Evolutionary conservation across 352 stramenopile genomes (phyloP).

Genomic region (Globisporangium heterothallicum): DNA sequence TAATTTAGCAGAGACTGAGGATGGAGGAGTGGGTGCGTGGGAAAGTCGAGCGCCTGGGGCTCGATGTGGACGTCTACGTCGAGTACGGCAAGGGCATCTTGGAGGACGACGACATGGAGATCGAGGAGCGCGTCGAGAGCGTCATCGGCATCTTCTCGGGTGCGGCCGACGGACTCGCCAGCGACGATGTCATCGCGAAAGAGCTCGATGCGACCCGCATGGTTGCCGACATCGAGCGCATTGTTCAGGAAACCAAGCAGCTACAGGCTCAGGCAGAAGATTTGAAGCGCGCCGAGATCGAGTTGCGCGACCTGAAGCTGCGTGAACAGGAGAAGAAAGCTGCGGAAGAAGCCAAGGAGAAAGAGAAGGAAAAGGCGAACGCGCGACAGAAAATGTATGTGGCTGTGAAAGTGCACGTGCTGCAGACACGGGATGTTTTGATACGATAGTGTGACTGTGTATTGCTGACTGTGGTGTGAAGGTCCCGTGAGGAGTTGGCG

Average conservation of each 20-base stretch:
- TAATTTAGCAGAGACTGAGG: no score
- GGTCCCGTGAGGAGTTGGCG: constrained; percentile 59
- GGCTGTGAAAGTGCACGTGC: not conserved
- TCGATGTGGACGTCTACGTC: constrained; percentile 75
- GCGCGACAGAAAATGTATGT: constrained; percentile 61
- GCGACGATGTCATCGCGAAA: constrained; percentile 27
- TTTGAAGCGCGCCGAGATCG: constrained; percentile 31
- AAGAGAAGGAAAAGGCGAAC: constrained; percentile 54
- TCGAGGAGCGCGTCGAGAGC: constrained; percentile 66
- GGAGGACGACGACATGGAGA: constrained; percentile 60
- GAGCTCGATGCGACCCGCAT: constrained; percentile 38
- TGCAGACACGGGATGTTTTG: not conserved
- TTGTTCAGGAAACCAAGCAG: constrained; percentile 30
- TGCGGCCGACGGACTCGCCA: constrained; percentile 46
- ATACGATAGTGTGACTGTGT: not conserved
- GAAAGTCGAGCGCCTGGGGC: constrained; percentile 49
- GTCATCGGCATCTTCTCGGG: constrained; percentile 57
- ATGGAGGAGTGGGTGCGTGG: constrained; percentile 61
- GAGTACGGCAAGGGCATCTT: constrained; percentile 68
- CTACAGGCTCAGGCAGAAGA: constrained; percentile 31
- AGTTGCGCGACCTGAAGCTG: constrained; percentile 51
- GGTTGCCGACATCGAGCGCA: constrained; percentile 40
- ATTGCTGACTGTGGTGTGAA: not conserved
- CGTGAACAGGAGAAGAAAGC: constrained; percentile 56
- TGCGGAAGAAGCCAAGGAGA: constrained; percentile 42